These are phyloP conservation scores for Puccinia coronata DNA, from an alignment of 1,284 basidiomycete species.

Conservation along the genomic window DNA sequence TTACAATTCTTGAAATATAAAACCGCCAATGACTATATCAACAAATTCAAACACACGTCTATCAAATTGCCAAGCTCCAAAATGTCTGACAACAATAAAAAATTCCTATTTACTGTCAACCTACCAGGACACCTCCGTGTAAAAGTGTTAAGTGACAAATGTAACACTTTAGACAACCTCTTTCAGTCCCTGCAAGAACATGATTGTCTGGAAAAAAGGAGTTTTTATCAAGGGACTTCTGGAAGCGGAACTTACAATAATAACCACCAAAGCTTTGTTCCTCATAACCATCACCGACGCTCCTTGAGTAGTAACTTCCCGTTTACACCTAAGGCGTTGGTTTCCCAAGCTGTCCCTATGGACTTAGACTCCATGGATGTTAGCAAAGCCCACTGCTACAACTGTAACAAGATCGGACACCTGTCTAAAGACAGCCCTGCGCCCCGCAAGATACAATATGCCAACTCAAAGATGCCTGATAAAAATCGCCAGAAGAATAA, in stretches of 20 bases:
- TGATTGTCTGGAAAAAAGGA: not conserved
- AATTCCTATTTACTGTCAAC: not conserved
- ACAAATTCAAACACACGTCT: not conserved
- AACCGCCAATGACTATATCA: not conserved
- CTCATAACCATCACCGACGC: not conserved
- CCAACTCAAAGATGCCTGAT: not conserved
- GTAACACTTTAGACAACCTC: not conserved
- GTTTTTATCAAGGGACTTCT: not conserved
- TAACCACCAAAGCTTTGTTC: too few relatives aligned
- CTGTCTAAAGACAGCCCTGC: constrained; percentile 8
- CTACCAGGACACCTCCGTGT: not conserved
- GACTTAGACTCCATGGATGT: not conserved
- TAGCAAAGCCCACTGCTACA: constrained; percentile 8
- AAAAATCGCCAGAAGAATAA: not conserved
- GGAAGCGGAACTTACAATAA: too few relatives aligned
- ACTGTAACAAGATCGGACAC: constrained; percentile 10
- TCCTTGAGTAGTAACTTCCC: not conserved
- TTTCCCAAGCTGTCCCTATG: not conserved
- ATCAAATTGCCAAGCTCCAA: not conserved
- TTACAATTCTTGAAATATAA: not conserved
- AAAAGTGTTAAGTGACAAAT: not conserved
- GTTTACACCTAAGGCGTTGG: not conserved
- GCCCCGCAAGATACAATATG: not conserved
- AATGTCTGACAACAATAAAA: not conserved
- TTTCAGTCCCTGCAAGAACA: not conserved